phyloP scores from a whole-genome alignment of 495 filamentous ascomycete species.

The Jackrogersella minutella region DNA sequence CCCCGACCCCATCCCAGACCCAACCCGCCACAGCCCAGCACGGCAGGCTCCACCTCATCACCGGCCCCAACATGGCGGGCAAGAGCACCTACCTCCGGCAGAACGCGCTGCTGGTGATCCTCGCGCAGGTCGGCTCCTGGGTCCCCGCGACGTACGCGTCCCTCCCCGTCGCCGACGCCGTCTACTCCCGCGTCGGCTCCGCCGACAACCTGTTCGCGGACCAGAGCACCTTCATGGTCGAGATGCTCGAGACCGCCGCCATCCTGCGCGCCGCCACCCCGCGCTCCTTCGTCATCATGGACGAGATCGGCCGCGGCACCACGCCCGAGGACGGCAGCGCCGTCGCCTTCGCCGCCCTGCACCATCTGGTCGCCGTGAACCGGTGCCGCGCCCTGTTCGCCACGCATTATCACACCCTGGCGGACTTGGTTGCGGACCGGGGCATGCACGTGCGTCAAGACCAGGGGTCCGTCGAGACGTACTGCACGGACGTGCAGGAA shows the following conservation, averaged over 20 bases:
- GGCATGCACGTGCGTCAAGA: constrained; percentile 52
- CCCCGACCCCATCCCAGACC: not conserved
- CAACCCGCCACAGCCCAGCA: constrained; percentile 41
- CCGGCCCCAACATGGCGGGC: constrained; percentile 98
- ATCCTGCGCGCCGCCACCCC: constrained; percentile 72
- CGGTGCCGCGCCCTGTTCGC: constrained; percentile 86
- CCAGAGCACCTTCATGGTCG: constrained; percentile 95
- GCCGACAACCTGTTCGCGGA: constrained; percentile 91
- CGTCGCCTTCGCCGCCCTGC: constrained; percentile 85
- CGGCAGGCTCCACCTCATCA: constrained; percentile 86
- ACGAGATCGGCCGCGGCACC: constrained; percentile 94
- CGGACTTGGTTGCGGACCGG: constrained; percentile 67
- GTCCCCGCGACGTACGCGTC: constrained; percentile 87
- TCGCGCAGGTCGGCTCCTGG: constrained; percentile 90
- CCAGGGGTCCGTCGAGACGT: constrained; percentile 69
- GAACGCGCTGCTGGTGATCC: constrained; percentile 90
- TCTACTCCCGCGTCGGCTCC: constrained; percentile 91
- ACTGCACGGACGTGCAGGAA: constrained; percentile 91
- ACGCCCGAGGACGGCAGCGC: constrained; percentile 91
- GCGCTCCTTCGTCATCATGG: constrained; percentile 95
- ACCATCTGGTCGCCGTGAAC: constrained; percentile 80
- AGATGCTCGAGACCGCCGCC: constrained; percentile 79
- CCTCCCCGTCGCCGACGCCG: constrained; percentile 87
- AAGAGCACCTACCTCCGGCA: constrained; percentile 96
- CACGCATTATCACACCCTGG: constrained; percentile 89